Evolutionary conservation across 345 rosid species (phyloP).

Genomic region (Eucalyptus pauciflora): DNA sequence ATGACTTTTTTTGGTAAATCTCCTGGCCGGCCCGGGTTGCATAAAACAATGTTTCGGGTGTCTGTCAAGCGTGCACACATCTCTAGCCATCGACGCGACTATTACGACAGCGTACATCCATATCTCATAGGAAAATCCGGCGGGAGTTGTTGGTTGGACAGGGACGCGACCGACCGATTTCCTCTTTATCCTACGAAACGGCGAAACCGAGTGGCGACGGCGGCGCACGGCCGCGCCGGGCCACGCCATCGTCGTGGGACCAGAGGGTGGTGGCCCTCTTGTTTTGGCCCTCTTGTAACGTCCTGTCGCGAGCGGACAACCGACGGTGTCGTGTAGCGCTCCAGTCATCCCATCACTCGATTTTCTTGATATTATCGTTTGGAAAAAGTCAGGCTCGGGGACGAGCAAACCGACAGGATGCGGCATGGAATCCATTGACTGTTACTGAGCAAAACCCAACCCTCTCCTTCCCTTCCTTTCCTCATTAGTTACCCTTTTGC

Average conservation of each 20-base stretch:
- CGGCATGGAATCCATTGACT: neutral
- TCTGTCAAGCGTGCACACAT: neutral
- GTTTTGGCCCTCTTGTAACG: neutral
- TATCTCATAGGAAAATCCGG: neutral
- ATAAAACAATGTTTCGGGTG: neutral
- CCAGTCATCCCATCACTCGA: neutral
- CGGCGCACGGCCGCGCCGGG: neutral
- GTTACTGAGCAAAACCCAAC: neutral
- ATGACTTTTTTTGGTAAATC: neutral
- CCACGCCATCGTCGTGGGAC: neutral
- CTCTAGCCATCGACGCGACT: neutral
- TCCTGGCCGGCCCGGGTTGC: neutral
- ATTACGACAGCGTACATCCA: neutral
- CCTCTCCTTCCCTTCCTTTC: neutral
- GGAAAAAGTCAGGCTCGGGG: neutral
- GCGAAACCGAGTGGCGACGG: neutral
- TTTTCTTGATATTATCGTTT: neutral
- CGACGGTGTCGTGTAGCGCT: neutral
- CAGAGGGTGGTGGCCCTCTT: neutral
- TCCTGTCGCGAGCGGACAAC: neutral
- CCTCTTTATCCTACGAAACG: neutral
- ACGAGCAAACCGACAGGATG: neutral
- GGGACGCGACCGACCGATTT: neutral
- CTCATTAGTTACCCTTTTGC: neutral
- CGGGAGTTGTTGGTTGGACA: neutral